Conservation (phyloP, 2,329 filamentous ascomycete species). For the Hymenoscyphus albidus region DNA sequence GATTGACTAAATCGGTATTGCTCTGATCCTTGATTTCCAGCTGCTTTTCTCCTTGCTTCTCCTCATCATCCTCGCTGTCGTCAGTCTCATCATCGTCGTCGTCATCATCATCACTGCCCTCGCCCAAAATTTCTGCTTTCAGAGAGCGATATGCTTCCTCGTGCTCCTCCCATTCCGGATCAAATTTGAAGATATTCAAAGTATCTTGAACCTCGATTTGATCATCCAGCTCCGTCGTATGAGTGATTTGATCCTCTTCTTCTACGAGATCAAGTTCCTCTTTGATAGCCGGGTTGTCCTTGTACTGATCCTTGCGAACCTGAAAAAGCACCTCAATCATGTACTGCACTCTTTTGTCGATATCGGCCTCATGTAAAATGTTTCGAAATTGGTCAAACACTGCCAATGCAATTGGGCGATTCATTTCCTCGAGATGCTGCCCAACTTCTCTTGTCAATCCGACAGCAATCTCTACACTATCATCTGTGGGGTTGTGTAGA, state of each 20-base stretch:
- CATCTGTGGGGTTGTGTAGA: constrained; percentile 91
- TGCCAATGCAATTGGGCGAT: constrained; percentile 75
- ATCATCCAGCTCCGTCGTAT: constrained; percentile 76
- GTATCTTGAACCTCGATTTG: constrained; percentile 80
- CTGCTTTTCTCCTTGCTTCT: constrained; percentile 73
- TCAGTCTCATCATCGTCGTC: constrained; percentile 60
- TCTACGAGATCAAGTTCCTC: constrained; percentile 94
- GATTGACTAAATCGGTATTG: constrained; percentile 90
- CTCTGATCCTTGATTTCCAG: constrained; percentile 98
- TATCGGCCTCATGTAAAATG: constrained; percentile 93
- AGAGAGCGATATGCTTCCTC: constrained; percentile 87
- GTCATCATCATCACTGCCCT: constrained; percentile 81
- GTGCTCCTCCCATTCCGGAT: constrained; percentile 83
- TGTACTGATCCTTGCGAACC: constrained; percentile 92
- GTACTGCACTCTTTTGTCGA: constrained; percentile 98
- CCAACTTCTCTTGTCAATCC: constrained; percentile 90
- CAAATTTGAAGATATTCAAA: constrained; percentile 94
- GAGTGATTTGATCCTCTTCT: constrained; percentile 97
- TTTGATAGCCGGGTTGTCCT: constrained; percentile 85
- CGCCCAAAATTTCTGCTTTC: constrained; percentile 90
- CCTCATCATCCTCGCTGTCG: constrained; percentile 67
- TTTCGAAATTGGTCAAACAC: constrained; percentile 96
- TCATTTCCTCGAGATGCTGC: constrained; percentile 94
- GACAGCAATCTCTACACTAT: constrained; percentile 96
- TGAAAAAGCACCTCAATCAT: constrained; percentile 99